Evolutionary conservation across 148 eudicot genomes (phyloP).

Genomic region (Chenopodium formosanum): DNA sequence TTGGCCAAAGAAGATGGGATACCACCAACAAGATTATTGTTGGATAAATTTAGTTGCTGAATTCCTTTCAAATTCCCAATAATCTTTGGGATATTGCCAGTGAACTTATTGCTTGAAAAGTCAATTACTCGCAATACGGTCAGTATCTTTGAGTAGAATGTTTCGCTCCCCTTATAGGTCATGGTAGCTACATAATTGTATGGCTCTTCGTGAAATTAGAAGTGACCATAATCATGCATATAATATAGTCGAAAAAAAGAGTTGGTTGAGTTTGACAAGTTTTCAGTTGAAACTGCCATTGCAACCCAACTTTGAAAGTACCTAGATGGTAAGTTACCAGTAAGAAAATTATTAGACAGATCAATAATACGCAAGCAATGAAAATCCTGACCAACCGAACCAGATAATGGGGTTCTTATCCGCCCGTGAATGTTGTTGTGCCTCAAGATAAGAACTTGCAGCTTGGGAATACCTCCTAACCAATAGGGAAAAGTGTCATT

Average conservation of each 20-base stretch:
- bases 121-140: slow-evolving; percentile 28
- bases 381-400: too few species aligned
- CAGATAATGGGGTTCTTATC: too few species aligned
- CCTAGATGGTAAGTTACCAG: too few species aligned
- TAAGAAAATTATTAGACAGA: too few species aligned
- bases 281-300: too few species aligned
- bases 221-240: too few species aligned
- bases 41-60: neutral
- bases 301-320: too few species aligned
- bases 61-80: neutral
- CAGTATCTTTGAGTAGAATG: neutral
- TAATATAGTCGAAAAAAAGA: too few species aligned
- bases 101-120: slow-evolving; percentile 17
- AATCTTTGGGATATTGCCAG: neutral
- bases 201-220: neutral
- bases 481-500: slow-evolving; percentile 43
- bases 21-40: neutral
- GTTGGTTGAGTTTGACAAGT: too few species aligned
- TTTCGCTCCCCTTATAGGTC: slow-evolving; percentile 32
- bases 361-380: too few species aligned
- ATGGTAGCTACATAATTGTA: slow-evolving; percentile 25
- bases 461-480: slow-evolving; percentile 28
- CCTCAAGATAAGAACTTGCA: slow-evolving; percentile 16
- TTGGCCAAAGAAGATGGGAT: neutral
- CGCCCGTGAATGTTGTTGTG: too few species aligned